These are phyloP conservation scores for Ustilago curta DNA, from an alignment of 1,284 basidiomycete genomes.

Conservation along the genomic window DNA sequence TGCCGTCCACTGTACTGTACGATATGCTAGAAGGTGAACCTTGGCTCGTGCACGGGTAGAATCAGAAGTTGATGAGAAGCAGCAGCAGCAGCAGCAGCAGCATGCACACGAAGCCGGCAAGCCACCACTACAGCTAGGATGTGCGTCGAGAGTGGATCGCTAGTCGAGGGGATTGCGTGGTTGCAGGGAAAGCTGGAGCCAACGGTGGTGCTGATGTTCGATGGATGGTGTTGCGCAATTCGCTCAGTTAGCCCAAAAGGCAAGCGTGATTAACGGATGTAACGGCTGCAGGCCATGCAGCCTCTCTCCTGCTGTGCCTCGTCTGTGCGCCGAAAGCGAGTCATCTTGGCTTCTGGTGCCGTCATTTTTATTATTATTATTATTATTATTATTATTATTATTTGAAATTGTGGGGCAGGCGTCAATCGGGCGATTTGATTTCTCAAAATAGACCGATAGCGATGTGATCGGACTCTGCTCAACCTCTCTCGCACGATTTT, in stretches of 20 bases:
- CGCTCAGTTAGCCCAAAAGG: neutral
- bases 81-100: neutral
- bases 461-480: constrained; percentile 20
- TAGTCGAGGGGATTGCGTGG: neutral
- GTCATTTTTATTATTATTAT: too few species aligned
- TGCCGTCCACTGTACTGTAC: too few species aligned
- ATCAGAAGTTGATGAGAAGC: neutral
- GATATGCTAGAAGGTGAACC: neutral
- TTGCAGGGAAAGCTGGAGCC: neutral
- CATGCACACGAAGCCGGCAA: neutral
- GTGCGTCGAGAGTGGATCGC: neutral
- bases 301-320: neutral
- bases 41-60: neutral
- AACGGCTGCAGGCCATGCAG: neutral
- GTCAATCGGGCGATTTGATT: neutral
- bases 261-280: constrained; percentile 1
- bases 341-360: neutral
- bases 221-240: constrained; percentile 1
- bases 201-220: neutral
- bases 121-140: neutral
- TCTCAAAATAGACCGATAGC: constrained; percentile 4
- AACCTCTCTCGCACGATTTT: constrained; percentile 16
- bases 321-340: neutral
- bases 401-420: constrained; percentile 2
- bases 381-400: too few species aligned